Conservation (phyloP, 345 rosid genomes). For the Salix arbutifolia region DNA sequence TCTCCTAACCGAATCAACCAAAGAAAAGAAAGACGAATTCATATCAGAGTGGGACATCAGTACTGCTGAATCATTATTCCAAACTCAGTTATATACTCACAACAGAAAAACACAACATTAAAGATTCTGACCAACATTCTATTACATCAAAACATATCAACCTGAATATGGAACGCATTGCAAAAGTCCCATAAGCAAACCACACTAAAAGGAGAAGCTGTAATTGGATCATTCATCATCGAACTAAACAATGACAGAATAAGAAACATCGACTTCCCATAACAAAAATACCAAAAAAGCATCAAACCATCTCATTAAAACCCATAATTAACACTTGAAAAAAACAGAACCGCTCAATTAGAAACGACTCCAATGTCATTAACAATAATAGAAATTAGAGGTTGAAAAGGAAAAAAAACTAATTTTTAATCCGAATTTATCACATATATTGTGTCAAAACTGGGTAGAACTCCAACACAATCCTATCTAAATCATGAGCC, state of each 20-base stretch:
- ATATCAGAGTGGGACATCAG: not conserved
- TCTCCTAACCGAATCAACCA: no score
- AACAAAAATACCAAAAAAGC: not conserved
- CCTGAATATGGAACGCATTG: not conserved
- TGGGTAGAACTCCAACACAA: constrained; percentile 19
- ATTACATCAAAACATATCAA: not conserved
- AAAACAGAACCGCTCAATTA: constrained; percentile 5
- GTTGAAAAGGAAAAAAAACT: not conserved
- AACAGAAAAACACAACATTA: not conserved
- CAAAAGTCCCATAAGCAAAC: not conserved
- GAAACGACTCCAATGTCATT: not conserved
- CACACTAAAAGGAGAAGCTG: not conserved
- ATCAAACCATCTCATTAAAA: not conserved
- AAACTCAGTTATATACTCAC: not conserved
- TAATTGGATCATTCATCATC: not conserved
- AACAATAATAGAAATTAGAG: not conserved
- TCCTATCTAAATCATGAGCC: constrained; percentile 6
- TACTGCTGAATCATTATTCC: not conserved
- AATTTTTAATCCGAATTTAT: not conserved
- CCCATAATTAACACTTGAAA: not conserved
- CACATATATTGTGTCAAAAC: constrained; percentile 17
- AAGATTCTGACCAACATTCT: not conserved
- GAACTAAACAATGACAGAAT: not conserved
- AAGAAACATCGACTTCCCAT: not conserved
- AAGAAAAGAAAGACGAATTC: not conserved